Evolutionary conservation across 2,329 filamentous ascomycete genomes (phyloP).

Genomic region (Clarireedia sp.): DNA sequence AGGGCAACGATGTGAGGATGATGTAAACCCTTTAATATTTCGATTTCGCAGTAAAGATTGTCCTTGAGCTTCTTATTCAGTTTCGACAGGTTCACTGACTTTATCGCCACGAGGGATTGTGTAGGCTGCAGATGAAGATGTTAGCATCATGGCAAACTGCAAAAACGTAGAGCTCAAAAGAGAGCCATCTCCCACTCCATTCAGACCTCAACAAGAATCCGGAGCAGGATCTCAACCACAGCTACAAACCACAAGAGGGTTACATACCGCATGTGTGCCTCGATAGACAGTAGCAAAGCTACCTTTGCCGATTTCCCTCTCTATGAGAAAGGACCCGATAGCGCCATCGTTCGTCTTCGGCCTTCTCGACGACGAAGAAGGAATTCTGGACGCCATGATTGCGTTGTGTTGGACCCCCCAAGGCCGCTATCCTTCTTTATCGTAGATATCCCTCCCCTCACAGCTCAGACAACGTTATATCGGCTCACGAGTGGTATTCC

Average conservation of each 20-base stretch:
- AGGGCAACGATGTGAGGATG: constrained; percentile 96
- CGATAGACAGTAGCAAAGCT: constrained; percentile 96
- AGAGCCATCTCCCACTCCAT: neutral
- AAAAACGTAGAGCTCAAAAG: neutral
- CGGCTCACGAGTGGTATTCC: constrained; percentile 29
- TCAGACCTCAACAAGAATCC: neutral
- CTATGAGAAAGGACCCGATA: constrained; percentile 67
- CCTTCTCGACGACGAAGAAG: constrained; percentile 32
- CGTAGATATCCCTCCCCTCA: constrained; percentile 12
- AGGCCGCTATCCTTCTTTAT: constrained; percentile 2
- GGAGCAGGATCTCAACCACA: no score
- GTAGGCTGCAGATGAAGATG: constrained; percentile 49
- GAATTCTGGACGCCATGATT: constrained; percentile 35
- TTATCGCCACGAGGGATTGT: constrained; percentile 83
- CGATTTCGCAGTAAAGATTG: constrained; percentile 90
- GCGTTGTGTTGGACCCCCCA: constrained; percentile 13
- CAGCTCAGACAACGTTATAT: constrained; percentile 30
- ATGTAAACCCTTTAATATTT: constrained; percentile 86
- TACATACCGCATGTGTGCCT: constrained; percentile 72
- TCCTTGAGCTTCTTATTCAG: constrained; percentile 95
- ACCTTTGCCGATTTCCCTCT: constrained; percentile 89
- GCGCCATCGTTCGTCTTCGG: constrained; percentile 38
- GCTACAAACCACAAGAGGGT: neutral
- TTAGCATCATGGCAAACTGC: constrained; percentile 19
- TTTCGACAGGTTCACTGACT: constrained; percentile 84